These are phyloP conservation scores for Coemansia sp. DNA, from an alignment of 192 early-diverging fungal genomes.

Conservation along the genomic window DNA sequence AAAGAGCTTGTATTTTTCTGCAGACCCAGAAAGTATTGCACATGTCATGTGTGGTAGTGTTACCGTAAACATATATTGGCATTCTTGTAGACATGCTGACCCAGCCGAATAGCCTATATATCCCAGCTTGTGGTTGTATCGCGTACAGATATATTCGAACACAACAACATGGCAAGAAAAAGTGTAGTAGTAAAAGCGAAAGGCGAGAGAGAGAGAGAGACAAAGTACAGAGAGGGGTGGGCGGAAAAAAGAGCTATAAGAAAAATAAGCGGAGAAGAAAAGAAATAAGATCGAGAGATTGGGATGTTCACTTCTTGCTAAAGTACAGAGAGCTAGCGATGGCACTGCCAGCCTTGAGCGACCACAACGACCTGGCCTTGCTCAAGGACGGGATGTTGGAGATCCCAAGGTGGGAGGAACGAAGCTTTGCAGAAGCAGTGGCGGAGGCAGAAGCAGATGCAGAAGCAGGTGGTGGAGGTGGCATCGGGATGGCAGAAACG, in stretches of 20 bases:
- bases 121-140: no score
- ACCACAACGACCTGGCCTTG: constrained; percentile 42
- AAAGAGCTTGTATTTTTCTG: no score
- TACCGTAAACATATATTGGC: no score
- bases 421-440: background rate
- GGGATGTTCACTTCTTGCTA: background rate
- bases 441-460: background rate
- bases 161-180: no score
- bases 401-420: background rate
- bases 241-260: background rate
- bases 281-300: background rate
- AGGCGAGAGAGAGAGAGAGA: no score
- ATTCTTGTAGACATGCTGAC: no score
- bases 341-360: constrained; percentile 12
- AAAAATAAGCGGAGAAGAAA: background rate
- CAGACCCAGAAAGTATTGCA: no score
- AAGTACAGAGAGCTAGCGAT: constrained; percentile 1
- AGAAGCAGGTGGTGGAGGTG: background rate
- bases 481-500: constrained; percentile 38
- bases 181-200: no score
- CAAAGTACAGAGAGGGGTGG: no score
- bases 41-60: no score
- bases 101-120: no score
- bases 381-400: constrained; percentile 33
- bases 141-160: no score